These are phyloP conservation scores for Mycena sanguinolenta DNA, from an alignment of 768 basidiomycete genomes.

Conservation along the genomic window DNA sequence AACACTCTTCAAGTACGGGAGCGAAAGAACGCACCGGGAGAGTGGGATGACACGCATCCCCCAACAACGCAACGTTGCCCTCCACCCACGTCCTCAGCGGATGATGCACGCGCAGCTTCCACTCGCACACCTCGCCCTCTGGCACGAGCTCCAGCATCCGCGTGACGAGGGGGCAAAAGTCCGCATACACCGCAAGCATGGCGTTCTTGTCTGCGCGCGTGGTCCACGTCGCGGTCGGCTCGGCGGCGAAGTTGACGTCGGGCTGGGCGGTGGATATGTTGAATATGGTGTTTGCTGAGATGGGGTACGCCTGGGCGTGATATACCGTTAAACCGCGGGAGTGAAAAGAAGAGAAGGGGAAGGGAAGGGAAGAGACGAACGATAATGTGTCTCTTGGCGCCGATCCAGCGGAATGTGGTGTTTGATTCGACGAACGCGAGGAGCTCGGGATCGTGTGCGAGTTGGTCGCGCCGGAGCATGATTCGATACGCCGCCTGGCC, in stretches of 20 bases:
- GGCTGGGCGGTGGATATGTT: slow-evolving; percentile 55
- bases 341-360: not conserved
- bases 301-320: slow-evolving; percentile 47
- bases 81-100: slow-evolving; percentile 55
- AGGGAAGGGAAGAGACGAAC: too few species aligned
- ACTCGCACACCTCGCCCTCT: slow-evolving; percentile 53
- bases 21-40: slow-evolving; percentile 25
- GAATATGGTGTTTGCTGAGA: slow-evolving; percentile 49
- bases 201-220: slow-evolving; percentile 48
- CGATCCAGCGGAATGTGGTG: slow-evolving; percentile 53
- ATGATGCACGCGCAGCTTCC: slow-evolving; percentile 54
- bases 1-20: not conserved
- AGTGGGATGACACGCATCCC: slow-evolving; percentile 52
- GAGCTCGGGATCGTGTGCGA: slow-evolving; percentile 50
- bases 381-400: slow-evolving; percentile 43
- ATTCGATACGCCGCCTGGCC: slow-evolving; percentile 57
- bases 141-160: slow-evolving; percentile 52
- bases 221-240: slow-evolving; percentile 50
- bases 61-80: slow-evolving; percentile 47
- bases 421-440: slow-evolving; percentile 47
- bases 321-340: not conserved
- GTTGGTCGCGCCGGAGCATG: slow-evolving; percentile 45
- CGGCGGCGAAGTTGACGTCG: slow-evolving; percentile 50
- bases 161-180: slow-evolving; percentile 51
- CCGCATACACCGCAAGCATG: slow-evolving; percentile 50